These are phyloP conservation scores for Cenococcum geophilum DNA, from an alignment of 495 filamentous ascomycete genomes.

Conservation along the genomic window DNA sequence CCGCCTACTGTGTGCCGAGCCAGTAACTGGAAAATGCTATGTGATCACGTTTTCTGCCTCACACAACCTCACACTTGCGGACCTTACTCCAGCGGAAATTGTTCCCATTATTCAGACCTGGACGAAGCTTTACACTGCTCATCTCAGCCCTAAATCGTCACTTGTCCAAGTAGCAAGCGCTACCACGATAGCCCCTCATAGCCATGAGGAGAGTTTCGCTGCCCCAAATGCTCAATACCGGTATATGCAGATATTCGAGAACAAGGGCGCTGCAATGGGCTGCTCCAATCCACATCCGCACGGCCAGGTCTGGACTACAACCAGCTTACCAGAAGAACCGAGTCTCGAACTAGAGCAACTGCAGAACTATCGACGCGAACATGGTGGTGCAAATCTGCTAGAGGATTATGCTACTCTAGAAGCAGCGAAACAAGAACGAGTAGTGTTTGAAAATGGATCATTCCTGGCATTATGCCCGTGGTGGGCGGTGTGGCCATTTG, in stretches of 20 bases:
- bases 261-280: constrained; percentile 96
- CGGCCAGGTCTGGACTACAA: constrained; percentile 94
- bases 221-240: constrained; percentile 71
- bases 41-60: constrained; percentile 87
- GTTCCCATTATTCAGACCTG: constrained; percentile 74
- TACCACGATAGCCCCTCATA: constrained; percentile 45
- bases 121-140: constrained; percentile 78
- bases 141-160: constrained; percentile 67
- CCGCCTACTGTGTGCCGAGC: constrained; percentile 74
- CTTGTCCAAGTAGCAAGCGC: constrained; percentile 49
- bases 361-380: constrained; percentile 63
- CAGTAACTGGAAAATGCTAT: constrained; percentile 94
- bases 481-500: constrained; percentile 98
- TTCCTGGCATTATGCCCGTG: constrained; percentile 89
- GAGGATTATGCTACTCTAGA: constrained; percentile 84
- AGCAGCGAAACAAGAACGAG: constrained; percentile 69
- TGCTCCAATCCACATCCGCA: constrained; percentile 98
- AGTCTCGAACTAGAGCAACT: constrained; percentile 69
- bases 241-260: constrained; percentile 99
- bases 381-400: constrained; percentile 67
- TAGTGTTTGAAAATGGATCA: constrained; percentile 75
- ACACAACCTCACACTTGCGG: constrained; percentile 88
- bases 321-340: constrained; percentile 81
- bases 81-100: constrained; percentile 64
- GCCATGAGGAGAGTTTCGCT: constrained; percentile 42